Conservation (phyloP, 805 yeast genomes). For the Ogataea glucozyma region DNA sequence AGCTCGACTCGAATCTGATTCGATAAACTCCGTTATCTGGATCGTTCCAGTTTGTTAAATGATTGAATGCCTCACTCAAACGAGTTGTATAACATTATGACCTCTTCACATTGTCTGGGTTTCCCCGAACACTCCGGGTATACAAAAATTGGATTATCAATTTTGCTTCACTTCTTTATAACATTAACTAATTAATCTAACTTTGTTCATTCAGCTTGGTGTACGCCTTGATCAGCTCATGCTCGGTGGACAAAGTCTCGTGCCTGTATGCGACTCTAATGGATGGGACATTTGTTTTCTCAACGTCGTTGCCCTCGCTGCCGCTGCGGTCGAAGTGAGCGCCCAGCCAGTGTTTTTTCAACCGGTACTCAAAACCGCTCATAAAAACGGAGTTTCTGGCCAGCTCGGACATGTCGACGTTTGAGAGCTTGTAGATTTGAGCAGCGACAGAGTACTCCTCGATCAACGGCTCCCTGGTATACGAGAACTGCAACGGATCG, state of each 20-base stretch:
- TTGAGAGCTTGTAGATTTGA: conserved; percentile 89
- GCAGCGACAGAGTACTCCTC: conserved; percentile 99
- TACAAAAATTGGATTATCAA: background rate
- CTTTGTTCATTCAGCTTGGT: conserved; percentile 28
- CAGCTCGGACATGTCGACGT: conserved; percentile 96
- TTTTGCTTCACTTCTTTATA: no score
- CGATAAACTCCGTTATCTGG: no score
- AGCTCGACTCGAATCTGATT: no score
- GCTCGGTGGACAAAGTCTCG: conserved; percentile 74
- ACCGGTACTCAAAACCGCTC: conserved; percentile 87
- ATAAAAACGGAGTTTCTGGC: conserved; percentile 91
- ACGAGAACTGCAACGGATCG: conserved; percentile 96
- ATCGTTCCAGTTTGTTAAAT: no score
- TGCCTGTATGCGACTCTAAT: conserved; percentile 81
- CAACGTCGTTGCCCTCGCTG: conserved; percentile 82
- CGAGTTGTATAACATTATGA: no score
- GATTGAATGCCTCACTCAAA: no score
- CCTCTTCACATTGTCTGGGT: no score
- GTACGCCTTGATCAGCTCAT: conserved; percentile 65
- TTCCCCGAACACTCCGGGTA: conserved; percentile 5
- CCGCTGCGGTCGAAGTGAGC: conserved; percentile 57
- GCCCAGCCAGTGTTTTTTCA: conserved; percentile 94
- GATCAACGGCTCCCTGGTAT: conserved; percentile 94
- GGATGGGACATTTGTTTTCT: conserved; percentile 92
- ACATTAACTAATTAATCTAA: background rate